A percentile compares a stretch with the other conserved stretches of the same genome.
Evolutionary conservation across 805 yeast species (phyloP).

Genomic region (Teunomyces kruisii): DNA sequence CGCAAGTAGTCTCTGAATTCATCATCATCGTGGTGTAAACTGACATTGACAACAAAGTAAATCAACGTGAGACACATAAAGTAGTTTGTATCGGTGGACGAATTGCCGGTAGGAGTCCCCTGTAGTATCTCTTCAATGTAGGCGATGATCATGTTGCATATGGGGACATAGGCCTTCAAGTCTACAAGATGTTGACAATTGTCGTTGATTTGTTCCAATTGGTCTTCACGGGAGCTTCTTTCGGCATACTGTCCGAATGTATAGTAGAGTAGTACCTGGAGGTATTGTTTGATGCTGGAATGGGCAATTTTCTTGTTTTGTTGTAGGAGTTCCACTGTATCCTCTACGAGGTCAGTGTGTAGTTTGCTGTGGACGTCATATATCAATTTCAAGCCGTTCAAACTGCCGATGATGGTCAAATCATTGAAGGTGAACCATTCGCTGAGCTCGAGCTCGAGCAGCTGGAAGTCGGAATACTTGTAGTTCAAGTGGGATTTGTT

Average conservation of each 20-base stretch:
- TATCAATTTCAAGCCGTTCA: slow-evolving; percentile 9
- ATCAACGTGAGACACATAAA: slow-evolving; percentile 33
- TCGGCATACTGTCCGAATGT: slow-evolving; percentile 25
- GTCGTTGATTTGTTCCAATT: slow-evolving; percentile 13
- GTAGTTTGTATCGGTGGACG: slow-evolving; percentile 9
- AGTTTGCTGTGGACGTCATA: slow-evolving; percentile 5
- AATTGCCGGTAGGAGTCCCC: background rate
- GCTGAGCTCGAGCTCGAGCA: slow-evolving; percentile 27
- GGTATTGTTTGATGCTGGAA: slow-evolving; percentile 1
- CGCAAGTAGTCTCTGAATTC: slow-evolving; percentile 20
- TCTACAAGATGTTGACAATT: slow-evolving; percentile 9
- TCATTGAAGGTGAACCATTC: slow-evolving; percentile 42
- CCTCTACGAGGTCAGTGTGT: background rate
- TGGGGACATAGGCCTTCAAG: slow-evolving; percentile 6
- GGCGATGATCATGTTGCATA: background rate
- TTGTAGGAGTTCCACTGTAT: background rate
- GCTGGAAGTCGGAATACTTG: slow-evolving; percentile 26
- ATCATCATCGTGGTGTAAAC: slow-evolving; percentile 13
- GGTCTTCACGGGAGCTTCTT: slow-evolving; percentile 13
- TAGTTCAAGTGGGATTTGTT: slow-evolving; percentile 33
- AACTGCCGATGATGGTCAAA: slow-evolving; percentile 21
- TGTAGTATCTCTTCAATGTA: background rate
- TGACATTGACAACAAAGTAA: slow-evolving; percentile 31
- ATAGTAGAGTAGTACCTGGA: slow-evolving; percentile 22
- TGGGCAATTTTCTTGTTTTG: slow-evolving; percentile 1